Evolutionary conservation across 2,329 filamentous ascomycete species (phyloP).

Genomic region (Ustilaginoidea virens): DNA sequence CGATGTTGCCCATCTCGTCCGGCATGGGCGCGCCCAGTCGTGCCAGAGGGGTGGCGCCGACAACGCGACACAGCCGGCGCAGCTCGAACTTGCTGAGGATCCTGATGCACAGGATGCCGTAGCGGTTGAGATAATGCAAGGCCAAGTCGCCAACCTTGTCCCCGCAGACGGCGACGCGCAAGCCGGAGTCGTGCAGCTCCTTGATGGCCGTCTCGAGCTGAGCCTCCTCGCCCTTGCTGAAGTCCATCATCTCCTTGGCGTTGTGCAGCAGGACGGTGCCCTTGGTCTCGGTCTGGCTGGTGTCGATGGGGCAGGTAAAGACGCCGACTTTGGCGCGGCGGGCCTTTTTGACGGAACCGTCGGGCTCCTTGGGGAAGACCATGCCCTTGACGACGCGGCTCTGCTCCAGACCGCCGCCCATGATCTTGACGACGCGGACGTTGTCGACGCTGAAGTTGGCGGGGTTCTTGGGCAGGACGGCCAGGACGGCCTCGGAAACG

Average conservation of each 20-base stretch:
- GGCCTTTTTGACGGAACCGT: slow-evolving; percentile 82
- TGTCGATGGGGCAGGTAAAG: slow-evolving; percentile 91
- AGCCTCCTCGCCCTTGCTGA: slow-evolving; percentile 89
- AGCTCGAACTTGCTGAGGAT: slow-evolving; percentile 97
- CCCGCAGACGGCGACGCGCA: slow-evolving; percentile 84
- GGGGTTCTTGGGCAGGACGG: slow-evolving; percentile 90
- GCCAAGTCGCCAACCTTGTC: slow-evolving; percentile 91
- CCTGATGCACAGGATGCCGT: slow-evolving; percentile 90
- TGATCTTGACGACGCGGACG: slow-evolving; percentile 97
- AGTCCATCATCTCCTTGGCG: slow-evolving; percentile 96
- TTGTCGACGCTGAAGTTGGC: slow-evolving; percentile 98
- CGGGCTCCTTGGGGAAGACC: slow-evolving; percentile 95
- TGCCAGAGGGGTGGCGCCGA: slow-evolving; percentile 90
- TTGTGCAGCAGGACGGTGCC: slow-evolving; percentile 94
- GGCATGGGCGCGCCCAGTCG: slow-evolving; percentile 95
- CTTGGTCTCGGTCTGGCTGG: slow-evolving; percentile 94
- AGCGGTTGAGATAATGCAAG: slow-evolving; percentile 95
- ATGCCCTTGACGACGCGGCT: slow-evolving; percentile 92
- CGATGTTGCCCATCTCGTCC: slow-evolving; percentile 95
- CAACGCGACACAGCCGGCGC: slow-evolving; percentile 83
- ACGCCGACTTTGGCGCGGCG: slow-evolving; percentile 90
- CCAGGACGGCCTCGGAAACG: slow-evolving; percentile 71
- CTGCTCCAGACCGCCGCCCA: slow-evolving; percentile 91
- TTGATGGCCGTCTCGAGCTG: slow-evolving; percentile 88
- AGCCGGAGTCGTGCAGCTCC: slow-evolving; percentile 84